Conservation (phyloP, 441 rosid genomes). For the Aleurites moluccanus region DNA sequence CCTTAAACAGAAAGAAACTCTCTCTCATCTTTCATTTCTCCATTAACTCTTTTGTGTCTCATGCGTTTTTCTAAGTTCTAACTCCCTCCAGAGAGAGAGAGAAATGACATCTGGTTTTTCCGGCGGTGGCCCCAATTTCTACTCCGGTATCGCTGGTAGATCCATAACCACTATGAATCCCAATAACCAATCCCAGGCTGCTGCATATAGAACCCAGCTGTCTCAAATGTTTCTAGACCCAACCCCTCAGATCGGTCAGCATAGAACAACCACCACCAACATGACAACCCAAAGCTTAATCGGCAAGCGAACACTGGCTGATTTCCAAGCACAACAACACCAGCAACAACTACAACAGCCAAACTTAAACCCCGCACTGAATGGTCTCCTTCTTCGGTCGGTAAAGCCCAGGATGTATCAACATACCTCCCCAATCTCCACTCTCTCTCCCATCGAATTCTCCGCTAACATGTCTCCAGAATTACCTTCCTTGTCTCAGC, state of each 20-base stretch:
- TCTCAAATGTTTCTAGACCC: constrained; percentile 63
- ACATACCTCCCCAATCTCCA: constrained; percentile 47
- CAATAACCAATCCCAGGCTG: constrained; percentile 37
- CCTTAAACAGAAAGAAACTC: constrained; percentile 13
- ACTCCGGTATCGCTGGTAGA: constrained; percentile 55
- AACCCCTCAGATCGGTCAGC: constrained; percentile 51
- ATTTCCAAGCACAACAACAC: constrained; percentile 55
- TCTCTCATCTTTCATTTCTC: constrained; percentile 11
- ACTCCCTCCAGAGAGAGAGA: constrained; percentile 14
- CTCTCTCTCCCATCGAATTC: constrained; percentile 42
- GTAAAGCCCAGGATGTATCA: constrained; percentile 62
- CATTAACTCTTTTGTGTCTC: constrained; percentile 9
- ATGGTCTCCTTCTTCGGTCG: constrained; percentile 54
- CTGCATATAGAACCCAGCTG: constrained; percentile 44
- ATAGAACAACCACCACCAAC: constrained; percentile 22
- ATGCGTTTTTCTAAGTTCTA: constrained; percentile 38
- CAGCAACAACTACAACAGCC: constrained; percentile 19
- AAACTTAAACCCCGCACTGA: constrained; percentile 38
- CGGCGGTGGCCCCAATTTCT: constrained; percentile 63
- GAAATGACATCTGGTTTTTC: constrained; percentile 79
- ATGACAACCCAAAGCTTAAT: constrained; percentile 29
- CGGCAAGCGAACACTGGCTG: constrained; percentile 69
- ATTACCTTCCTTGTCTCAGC: constrained; percentile 33
- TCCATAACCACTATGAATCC: constrained; percentile 39
- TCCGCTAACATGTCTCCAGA: constrained; percentile 34